Conservation (phyloP, 257 asterid genomes). For the Eucommia ulmoides region DNA sequence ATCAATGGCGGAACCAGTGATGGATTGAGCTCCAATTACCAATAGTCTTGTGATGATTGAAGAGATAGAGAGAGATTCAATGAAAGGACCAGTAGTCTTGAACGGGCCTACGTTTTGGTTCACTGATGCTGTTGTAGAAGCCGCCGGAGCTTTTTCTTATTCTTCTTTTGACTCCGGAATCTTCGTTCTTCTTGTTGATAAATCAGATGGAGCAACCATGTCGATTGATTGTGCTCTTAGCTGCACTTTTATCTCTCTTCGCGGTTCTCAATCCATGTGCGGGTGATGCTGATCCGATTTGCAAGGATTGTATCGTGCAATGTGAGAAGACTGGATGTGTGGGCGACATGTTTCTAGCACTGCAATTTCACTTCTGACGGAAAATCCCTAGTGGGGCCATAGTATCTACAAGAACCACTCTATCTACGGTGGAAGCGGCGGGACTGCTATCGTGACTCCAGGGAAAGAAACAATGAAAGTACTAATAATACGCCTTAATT, state of each 20-base stretch:
- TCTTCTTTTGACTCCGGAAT: no score
- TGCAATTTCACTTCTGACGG: slow-evolving; percentile 40
- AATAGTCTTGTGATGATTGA: no score
- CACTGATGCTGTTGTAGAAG: no score
- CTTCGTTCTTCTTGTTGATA: no score
- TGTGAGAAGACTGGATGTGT: slow-evolving; percentile 61
- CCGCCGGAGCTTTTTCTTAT: no score
- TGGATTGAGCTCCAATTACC: no score
- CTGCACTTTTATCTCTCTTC: background rate
- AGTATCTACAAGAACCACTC: slow-evolving; percentile 38
- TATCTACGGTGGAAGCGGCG: slow-evolving; percentile 47
- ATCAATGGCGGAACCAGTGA: no score
- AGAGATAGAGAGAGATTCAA: no score
- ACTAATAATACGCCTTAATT: slow-evolving; percentile 67
- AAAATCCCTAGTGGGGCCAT: slow-evolving; percentile 26
- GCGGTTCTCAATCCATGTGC: background rate
- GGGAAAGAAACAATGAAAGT: slow-evolving; percentile 58
- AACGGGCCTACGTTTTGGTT: no score
- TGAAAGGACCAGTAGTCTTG: no score
- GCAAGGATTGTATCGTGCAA: slow-evolving; percentile 34
- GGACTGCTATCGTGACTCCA: slow-evolving; percentile 72
- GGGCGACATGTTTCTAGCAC: slow-evolving; percentile 47
- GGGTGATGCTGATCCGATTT: slow-evolving; percentile 1
- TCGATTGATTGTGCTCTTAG: background rate
- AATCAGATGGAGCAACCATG: background rate